phyloP scores from a whole-genome alignment of 192 early-diverging fungal genomes.

The Dispira simplex region DNA sequence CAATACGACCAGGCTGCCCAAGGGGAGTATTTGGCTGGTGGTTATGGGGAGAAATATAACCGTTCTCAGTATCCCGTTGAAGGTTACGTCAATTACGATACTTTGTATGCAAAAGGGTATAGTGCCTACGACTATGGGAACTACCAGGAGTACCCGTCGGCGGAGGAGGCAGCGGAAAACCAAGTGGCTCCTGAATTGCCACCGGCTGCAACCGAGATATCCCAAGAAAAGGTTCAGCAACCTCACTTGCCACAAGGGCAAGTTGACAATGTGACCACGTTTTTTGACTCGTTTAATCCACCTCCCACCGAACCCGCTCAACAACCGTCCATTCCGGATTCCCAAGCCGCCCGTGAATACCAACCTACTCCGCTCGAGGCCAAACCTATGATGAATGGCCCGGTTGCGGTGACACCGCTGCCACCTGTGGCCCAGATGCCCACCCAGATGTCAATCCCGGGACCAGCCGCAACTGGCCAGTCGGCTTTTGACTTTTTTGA shows the following conservation, averaged over 20 bases:
- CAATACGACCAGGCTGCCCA: too few relatives aligned
- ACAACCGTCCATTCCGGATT: background rate
- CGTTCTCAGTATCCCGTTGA: background rate
- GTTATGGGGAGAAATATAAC: background rate
- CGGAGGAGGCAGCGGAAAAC: background rate
- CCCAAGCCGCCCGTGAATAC: too few relatives aligned
- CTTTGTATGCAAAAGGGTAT: background rate
- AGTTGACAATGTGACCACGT: background rate
- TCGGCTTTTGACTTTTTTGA: constrained; percentile 8
- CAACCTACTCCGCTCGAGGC: background rate
- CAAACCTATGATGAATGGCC: background rate
- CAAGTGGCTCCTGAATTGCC: background rate
- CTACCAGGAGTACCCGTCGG: background rate
- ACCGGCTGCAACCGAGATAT: background rate
- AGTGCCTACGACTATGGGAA: background rate
- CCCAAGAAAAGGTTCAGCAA: background rate
- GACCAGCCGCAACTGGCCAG: background rate
- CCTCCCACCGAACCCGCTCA: background rate
- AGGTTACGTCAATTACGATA: background rate
- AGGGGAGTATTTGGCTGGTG: too few relatives aligned
- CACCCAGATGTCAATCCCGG: background rate
- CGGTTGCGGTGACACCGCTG: background rate
- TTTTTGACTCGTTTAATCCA: background rate
- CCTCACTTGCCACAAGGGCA: background rate
- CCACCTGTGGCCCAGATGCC: background rate